These are phyloP conservation scores for Spergularia marina DNA, from an alignment of 148 eudicot genomes.

Conservation along the genomic window DNA sequence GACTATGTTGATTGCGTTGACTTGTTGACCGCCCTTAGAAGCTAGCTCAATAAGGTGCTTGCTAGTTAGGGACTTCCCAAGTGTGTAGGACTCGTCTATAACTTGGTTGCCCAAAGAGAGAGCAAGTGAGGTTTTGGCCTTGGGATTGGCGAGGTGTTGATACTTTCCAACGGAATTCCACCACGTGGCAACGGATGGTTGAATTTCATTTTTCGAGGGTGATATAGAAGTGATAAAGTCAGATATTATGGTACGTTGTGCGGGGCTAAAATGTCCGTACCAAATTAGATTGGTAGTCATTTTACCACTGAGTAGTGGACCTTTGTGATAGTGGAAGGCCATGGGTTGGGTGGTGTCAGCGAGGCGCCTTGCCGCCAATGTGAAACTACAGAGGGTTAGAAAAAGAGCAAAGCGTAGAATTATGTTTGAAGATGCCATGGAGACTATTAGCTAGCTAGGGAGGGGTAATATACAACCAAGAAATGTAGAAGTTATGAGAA, in stretches of 20 bases:
- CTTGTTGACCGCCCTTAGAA: slow-evolving; percentile 30
- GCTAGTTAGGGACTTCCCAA: slow-evolving; percentile 44
- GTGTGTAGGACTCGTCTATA: slow-evolving; percentile 30
- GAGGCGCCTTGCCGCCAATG: slow-evolving; percentile 11
- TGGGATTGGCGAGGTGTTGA: slow-evolving; percentile 31
- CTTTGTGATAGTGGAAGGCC: slow-evolving; percentile 33
- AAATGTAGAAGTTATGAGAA: not conserved
- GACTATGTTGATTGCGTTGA: slow-evolving; percentile 45
- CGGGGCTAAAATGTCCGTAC: slow-evolving; percentile 39
- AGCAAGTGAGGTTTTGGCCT: slow-evolving; percentile 18
- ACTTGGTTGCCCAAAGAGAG: slow-evolving; percentile 34
- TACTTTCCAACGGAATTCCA: slow-evolving; percentile 53
- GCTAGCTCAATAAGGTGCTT: slow-evolving; percentile 43
- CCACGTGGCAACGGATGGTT: slow-evolving; percentile 55
- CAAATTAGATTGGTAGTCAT: slow-evolving; percentile 42
- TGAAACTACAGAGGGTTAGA: not conserved
- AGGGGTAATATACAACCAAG: too few relatives aligned
- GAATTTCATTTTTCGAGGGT: slow-evolving; percentile 10
- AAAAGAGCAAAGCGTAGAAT: not conserved
- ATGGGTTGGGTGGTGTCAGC: slow-evolving; percentile 9
- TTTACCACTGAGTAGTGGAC: slow-evolving; percentile 29
- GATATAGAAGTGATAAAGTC: slow-evolving; percentile 40
- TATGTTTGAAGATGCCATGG: not conserved
- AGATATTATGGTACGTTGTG: slow-evolving; percentile 34
- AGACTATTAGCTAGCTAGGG: too few relatives aligned